Conservation (phyloP, 2,329 filamentous ascomycete genomes). For the Fusarium sp. region DNA sequence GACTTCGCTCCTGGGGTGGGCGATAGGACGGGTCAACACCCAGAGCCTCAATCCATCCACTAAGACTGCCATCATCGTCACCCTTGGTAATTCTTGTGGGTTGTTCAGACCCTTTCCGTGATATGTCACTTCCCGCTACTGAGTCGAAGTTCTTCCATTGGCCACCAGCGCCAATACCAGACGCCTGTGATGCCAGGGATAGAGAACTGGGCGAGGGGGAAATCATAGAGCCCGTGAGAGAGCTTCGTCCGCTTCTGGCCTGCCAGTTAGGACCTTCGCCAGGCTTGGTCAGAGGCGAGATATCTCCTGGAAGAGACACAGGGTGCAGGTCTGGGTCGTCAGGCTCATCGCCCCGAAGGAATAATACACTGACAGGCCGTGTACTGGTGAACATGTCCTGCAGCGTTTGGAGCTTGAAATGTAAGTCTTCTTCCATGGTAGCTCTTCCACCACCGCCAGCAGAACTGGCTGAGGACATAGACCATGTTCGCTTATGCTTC, state of each 20-base stretch:
- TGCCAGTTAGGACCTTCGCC: constrained; percentile 63
- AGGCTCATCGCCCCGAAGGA: constrained; percentile 77
- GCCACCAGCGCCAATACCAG: constrained; percentile 51
- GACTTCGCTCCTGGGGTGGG: constrained; percentile 75
- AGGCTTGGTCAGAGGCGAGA: constrained; percentile 66
- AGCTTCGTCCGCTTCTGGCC: constrained; percentile 63
- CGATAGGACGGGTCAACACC: constrained; percentile 89
- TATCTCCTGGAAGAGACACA: constrained; percentile 76
- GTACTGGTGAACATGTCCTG: constrained; percentile 93
- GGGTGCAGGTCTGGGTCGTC: constrained; percentile 85
- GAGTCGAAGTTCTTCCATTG: constrained; percentile 69
- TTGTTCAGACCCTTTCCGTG: constrained; percentile 61
- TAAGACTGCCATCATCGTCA: constrained; percentile 72
- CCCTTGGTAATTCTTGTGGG: constrained; percentile 62
- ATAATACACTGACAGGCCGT: constrained; percentile 79
- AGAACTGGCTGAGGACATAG: constrained; percentile 83
- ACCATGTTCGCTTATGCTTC: constrained; percentile 96
- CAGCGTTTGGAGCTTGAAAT: constrained; percentile 79
- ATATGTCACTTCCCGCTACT: constrained; percentile 59
- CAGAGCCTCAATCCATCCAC: constrained; percentile 88
- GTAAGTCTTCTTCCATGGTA: constrained; percentile 78
- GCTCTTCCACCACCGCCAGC: constrained; percentile 57
- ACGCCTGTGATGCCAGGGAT: constrained; percentile 68
- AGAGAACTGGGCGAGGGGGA: constrained; percentile 74
- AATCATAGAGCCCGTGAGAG: constrained; percentile 69